A percentile compares a stretch with the other conserved stretches of the same genome.
Conservation (phyloP, 169 alveolate species). For the Haemoproteus tartakovskyi region DNA sequence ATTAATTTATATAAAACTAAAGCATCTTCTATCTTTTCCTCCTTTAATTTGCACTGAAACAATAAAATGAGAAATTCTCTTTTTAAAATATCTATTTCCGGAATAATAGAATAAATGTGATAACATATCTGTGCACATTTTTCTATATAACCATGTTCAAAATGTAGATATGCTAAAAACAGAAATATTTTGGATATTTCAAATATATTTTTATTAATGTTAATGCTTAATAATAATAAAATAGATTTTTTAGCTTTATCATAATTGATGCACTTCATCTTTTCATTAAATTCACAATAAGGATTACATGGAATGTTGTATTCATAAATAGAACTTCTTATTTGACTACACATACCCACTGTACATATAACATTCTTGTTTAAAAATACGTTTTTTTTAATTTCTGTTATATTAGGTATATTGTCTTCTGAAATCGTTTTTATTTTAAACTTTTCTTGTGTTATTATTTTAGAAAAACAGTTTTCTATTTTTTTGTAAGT, state of each 20-base stretch:
- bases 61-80: slow-evolving; percentile 48
- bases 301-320: slow-evolving; percentile 62
- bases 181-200: slow-evolving; percentile 34
- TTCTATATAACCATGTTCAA: slow-evolving; percentile 57
- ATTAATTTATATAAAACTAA: slow-evolving; percentile 38
- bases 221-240: slow-evolving; percentile 28
- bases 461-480: slow-evolving; percentile 7
- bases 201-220: slow-evolving; percentile 24
- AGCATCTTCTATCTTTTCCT: slow-evolving; percentile 43
- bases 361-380: slow-evolving; percentile 21
- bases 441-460: slow-evolving; percentile 55
- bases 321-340: slow-evolving; percentile 42
- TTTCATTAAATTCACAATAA: slow-evolving; percentile 42
- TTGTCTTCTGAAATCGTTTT: slow-evolving; percentile 37
- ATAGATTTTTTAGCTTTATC: slow-evolving; percentile 37
- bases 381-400: slow-evolving; percentile 14
- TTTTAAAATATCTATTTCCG: slow-evolving; percentile 18
- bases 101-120: slow-evolving; percentile 40
- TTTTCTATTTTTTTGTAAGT: slow-evolving; percentile 28
- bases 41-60: slow-evolving; percentile 52
- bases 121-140: slow-evolving; percentile 47
- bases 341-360: slow-evolving; percentile 38
- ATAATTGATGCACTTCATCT: slow-evolving; percentile 53
- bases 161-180: slow-evolving; percentile 48
- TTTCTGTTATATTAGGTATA: slow-evolving; percentile 7